Base-by-base conservation (phyloP, 2,329 filamentous ascomycete genomes). In the Fusarium sambucinum region DNA sequence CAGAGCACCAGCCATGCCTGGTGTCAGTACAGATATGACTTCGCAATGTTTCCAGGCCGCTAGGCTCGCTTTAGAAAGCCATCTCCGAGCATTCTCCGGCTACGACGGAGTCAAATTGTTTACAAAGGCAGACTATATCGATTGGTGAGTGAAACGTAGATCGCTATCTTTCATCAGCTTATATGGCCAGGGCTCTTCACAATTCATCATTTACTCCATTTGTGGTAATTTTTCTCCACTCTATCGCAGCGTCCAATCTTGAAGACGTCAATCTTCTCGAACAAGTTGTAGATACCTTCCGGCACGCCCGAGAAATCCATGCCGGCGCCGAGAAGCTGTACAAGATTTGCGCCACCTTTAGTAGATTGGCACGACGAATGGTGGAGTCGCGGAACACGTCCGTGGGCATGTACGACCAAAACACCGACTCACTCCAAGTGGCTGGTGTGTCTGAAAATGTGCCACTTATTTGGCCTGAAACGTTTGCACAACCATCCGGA, bases 141-240 rank as follows among this genome's bases (percentile, higher is more conserved):
- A 71, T n/a, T 71, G 65, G 69, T 69, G 47, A 52, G 65, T 23
- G n/a, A 12, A 3, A 13, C 4, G 4, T 6, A 9, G 12, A 25
- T 16, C 16, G 4, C 17, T 12, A 1, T 13, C 6, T 6, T 10
- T 14, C 21, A 10, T 55, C n/a, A 50, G 35, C 56, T 71, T 14
- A 71, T 44, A 9, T 14, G 2, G 11, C 2, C 13, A 71, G 69
- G 69, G 61, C 64, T 16, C 65, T 71, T n/a, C 69, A 71, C 35
- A 66, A 71, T 13, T 60, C 68, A 0, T 71, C 69, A 6, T 71
- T 71, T 25, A 69, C 55, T 1, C 68, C 68, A 5, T 71, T 71
- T 2, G 51, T 71, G n/a, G 69, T 71, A 4, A 68, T 64, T 1
- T 71, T 71, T 13, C 53, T 71, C 1, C 62, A 71, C 23, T 55